Base-by-base conservation (phyloP, 2,329 filamentous ascomycete genomes). In the Fusarium oxysporum region DNA sequence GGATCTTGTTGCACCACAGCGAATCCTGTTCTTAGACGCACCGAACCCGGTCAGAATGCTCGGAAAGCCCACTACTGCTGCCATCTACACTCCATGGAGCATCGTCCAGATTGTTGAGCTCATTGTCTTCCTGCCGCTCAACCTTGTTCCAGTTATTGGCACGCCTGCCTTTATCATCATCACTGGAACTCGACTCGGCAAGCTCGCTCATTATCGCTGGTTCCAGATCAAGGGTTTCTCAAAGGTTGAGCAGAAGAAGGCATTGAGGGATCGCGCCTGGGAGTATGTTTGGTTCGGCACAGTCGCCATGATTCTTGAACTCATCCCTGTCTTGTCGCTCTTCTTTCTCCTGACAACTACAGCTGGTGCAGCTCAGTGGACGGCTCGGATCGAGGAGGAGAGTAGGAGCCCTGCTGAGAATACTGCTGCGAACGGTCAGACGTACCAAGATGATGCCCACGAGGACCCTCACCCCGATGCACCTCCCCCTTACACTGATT, bases 221-320 rank as follows among this genome's bases (percentile, higher is more conserved):
- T 98, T 95, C 80, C 90, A 95, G 77, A 85, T 99, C 54, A 87
- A 91, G 44, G 93, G 92, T 0, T 86, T 97, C 72, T 88, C 88
- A 44, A 94, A 92, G 81, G 91, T 92, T 76, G 89, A 97, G 79
- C 87, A 90, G 71, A 93, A 93, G 77, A 85, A 85, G 33, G 94
- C 93, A 76, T 89, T 96, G 33, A 87, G 87, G 66, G 85, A 85
- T 47, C 88, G 92, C 59, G 86, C 89, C 70, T 93, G 93, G 89
- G 93, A 96, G 66, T 98, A 98, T 80, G 92, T 94, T 19, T 97
- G 94, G 94, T 98, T 98, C 78, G 96, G 96, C 21, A 94, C 93
- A 1, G 87, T 96, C 8, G 93, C 95, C 55, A 90, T 98, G 84
- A 81, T 94, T 11, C 83, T 98, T 33, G 94, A 98, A 83, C 87